Evolutionary conservation across 148 eudicot species (phyloP).

Genomic region (Heliosperma pusillum): DNA sequence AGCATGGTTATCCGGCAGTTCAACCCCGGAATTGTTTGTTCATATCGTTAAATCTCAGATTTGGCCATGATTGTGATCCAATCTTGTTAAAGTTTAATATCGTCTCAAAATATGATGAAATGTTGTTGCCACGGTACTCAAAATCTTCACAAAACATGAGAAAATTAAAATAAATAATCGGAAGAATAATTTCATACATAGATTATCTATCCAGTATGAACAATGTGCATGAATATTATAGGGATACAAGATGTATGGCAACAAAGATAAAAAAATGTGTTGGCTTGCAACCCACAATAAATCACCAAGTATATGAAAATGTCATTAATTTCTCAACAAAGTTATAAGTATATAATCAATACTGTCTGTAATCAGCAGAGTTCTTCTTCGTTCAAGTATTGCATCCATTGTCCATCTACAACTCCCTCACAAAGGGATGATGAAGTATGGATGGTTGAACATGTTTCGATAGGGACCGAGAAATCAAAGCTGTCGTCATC

Average conservation of each 20-base stretch:
- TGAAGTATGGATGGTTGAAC: constrained; percentile 29
- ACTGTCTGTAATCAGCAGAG: constrained; percentile 5
- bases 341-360: neutral
- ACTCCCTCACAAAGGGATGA: constrained; percentile 18
- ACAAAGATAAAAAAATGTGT: neutral
- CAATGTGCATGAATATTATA: constrained; percentile 2
- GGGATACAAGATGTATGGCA: constrained; percentile 21
- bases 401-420: constrained; percentile 73
- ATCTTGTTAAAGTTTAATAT: neutral
- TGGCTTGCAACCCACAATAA: too few relatives aligned
- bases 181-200: constrained; percentile 2
- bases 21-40: too few relatives aligned
- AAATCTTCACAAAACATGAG: neutral
- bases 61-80: neutral
- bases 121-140: neutral
- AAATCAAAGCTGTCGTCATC: constrained; percentile 46
- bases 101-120: neutral
- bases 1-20: too few relatives aligned
- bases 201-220: constrained; percentile 18
- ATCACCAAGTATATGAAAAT: too few relatives aligned
- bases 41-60: neutral
- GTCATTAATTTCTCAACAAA: neutral
- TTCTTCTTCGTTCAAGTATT: constrained; percentile 72
- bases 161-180: neutral
- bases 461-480: constrained; percentile 37